phyloP scores from a whole-genome alignment of 2,329 filamentous ascomycete genomes.

The Fusarium burgessii region DNA sequence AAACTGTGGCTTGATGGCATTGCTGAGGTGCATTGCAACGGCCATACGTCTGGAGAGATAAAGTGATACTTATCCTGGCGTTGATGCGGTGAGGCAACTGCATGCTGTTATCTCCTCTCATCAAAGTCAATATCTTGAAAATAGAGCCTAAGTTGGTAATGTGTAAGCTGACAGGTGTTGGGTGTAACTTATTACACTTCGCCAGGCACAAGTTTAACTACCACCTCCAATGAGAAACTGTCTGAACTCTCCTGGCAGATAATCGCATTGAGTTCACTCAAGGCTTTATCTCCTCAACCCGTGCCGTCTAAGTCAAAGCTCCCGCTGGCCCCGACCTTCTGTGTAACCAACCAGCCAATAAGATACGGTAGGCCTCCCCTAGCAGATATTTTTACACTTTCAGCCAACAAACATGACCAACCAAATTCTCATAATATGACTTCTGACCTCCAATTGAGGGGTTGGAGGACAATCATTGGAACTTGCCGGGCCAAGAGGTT shows the following conservation, averaged over 20 bases:
- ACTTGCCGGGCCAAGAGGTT: conserved; percentile 7
- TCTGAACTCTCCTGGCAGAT: conserved; percentile 4
- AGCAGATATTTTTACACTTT: conserved; percentile 37
- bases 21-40: neutral
- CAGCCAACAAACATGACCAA: conserved; percentile 31
- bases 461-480: conserved; percentile 19
- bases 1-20: conserved; percentile 26
- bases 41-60: neutral
- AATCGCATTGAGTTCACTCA: conserved; percentile 18
- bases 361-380: conserved; percentile 30
- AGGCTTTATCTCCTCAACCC: conserved; percentile 2
- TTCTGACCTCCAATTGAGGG: conserved; percentile 16
- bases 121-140: neutral
- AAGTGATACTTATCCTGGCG: neutral
- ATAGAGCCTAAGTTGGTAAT: neutral
- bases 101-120: neutral
- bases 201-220: conserved; percentile 14
- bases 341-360: conserved; percentile 34
- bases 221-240: conserved; percentile 21
- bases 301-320: conserved; percentile 15
- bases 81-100: neutral
- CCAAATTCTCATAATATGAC: conserved; percentile 22
- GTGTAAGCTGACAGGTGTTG: conserved; percentile 17
- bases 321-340: neutral
- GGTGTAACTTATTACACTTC: conserved; percentile 23